Base-by-base conservation (phyloP, 371 early-diverging fungal genomes). In the Amoeboaphelidium protococcarum region DNA sequence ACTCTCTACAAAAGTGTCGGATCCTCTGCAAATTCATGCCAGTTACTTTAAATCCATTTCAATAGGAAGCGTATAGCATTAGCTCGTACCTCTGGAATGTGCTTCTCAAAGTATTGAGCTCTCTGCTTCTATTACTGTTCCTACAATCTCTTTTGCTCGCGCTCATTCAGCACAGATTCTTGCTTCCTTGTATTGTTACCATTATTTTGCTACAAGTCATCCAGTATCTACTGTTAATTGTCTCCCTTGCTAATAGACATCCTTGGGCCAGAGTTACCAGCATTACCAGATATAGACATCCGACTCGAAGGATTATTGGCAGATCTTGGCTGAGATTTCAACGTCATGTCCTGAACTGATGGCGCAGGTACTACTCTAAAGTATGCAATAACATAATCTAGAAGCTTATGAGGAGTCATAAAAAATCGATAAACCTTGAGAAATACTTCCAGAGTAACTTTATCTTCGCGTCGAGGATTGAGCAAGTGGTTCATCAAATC, bases 41-140 rank as follows among this genome's bases (percentile, higher is more conserved):
- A 68, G 46, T 65, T 61, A 48, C 63, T 62, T 45, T 57, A 59
- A 41, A 65, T 54, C 68, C 68, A 68, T 10, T 53, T 51, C 40
- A 68, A 31, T 12, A 68, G 37, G 20, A 56, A 50, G n/a, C 53
- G 37, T 19, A 61, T 48, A n/a, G 60, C 56, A 16, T 66, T 51
- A 1, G 45, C 25, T 43, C 63, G 64, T 40, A 68, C 62, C 22
- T 47, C 47, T 25, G 55, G 57, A 10, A 58, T 51, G 45, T 58
- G 44, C 26, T 55, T 52, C 37, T 56, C 52, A 42, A 63, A 51
- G 48, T 59, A 60, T 3, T 31, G 10, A 31, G 6, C 16, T 16
- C 16, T 31, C 16, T 31, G 10, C 16, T 31, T 31, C 37, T 31
- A 6, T 31, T 31, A 6, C 16, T 31, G 37, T 31, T 31, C 37